A percentile compares a stretch with the other conserved stretches of the same genome.
phyloP scores from a whole-genome alignment of 495 filamentous ascomycete species.

The Acidiella bohemica region DNA sequence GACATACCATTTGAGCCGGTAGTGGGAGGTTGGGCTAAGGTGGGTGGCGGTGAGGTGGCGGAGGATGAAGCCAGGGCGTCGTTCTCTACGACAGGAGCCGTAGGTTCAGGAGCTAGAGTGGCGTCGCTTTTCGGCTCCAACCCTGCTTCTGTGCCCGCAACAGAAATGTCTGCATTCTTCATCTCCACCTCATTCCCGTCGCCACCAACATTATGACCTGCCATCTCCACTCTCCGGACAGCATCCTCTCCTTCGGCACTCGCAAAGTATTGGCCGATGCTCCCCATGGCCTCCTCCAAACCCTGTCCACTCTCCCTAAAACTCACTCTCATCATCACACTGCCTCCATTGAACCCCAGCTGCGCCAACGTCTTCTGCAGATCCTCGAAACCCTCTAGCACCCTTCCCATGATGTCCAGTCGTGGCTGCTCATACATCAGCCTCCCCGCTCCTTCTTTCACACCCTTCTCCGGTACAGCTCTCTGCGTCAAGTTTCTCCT shows the following conservation, averaged over 20 bases:
- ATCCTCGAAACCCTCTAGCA: constrained; percentile 60
- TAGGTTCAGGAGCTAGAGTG: constrained; percentile 14
- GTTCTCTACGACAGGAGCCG: constrained; percentile 22
- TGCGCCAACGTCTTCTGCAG: constrained; percentile 80
- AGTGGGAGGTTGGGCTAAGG: constrained; percentile 1
- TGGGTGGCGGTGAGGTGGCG: neutral
- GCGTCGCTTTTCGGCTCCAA: neutral
- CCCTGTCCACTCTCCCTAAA: constrained; percentile 65
- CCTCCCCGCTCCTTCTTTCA: constrained; percentile 50
- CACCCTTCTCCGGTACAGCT: constrained; percentile 42
- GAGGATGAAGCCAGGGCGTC: constrained; percentile 3
- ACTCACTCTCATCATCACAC: constrained; percentile 57
- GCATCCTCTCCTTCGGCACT: constrained; percentile 10
- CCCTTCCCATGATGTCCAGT: constrained; percentile 66
- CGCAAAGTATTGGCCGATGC: constrained; percentile 61
- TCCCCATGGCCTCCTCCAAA: constrained; percentile 68
- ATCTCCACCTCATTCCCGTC: neutral
- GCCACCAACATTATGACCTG: neutral
- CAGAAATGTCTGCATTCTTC: neutral
- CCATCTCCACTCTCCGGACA: neutral
- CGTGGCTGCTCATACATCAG: constrained; percentile 77
- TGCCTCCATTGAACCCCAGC: constrained; percentile 72
- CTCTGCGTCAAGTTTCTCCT: constrained; percentile 68
- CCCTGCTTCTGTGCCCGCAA: neutral
- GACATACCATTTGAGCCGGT: constrained; percentile 34